These are phyloP conservation scores for Claviceps fusiformis DNA, from an alignment of 2,329 filamentous ascomycete genomes.

Conservation along the genomic window DNA sequence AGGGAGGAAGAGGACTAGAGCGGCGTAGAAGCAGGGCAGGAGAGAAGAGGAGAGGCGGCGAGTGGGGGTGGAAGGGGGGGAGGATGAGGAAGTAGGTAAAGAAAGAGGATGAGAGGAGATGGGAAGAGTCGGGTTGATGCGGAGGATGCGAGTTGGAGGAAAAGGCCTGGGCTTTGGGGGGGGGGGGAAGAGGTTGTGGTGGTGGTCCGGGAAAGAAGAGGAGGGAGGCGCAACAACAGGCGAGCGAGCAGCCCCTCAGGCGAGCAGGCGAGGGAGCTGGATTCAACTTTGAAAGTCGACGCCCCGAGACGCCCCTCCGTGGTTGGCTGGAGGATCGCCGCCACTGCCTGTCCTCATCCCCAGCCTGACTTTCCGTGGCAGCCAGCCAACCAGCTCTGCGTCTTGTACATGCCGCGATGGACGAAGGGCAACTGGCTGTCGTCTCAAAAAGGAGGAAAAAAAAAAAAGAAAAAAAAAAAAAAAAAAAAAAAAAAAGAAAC, in stretches of 20 bases:
- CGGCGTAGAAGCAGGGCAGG: not conserved
- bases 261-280: too few species aligned
- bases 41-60: constrained; percentile 8
- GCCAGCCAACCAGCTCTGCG: too few species aligned
- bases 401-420: too few species aligned
- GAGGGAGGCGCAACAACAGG: not conserved
- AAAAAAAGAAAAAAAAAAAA: too few species aligned
- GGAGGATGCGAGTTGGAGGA: constrained; percentile 1
- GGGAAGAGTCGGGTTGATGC: constrained; percentile 1
- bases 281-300: not conserved
- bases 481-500: too few species aligned
- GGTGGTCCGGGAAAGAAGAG: not conserved
- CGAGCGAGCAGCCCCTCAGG: not conserved
- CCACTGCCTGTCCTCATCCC: too few species aligned
- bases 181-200: too few species aligned
- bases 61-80: not conserved
- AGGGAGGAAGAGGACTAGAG: constrained; percentile 7
- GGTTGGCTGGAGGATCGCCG: too few species aligned
- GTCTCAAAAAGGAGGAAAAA: too few species aligned
- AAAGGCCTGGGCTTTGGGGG: not conserved
- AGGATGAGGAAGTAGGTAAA: not conserved
- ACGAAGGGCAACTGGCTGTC: too few species aligned
- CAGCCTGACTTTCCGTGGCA: too few species aligned
- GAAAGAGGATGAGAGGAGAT: constrained; percentile 3
- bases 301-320: too few species aligned